Base-by-base conservation (phyloP, 176 grass and related monocot species). In the Carex kokanica region DNA sequence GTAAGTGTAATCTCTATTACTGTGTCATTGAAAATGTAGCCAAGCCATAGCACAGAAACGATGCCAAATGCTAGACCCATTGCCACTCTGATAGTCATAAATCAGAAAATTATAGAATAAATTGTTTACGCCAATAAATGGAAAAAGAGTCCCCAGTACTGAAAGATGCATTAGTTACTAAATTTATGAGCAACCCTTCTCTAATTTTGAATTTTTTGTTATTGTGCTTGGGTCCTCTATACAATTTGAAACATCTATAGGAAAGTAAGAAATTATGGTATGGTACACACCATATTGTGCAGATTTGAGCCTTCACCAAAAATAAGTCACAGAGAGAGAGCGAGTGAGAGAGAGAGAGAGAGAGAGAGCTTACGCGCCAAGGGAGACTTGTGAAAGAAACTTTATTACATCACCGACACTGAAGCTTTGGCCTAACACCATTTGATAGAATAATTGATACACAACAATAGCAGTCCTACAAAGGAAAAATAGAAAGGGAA, bases 391-490 rank as follows among this genome's bases (percentile, higher is more conserved):
- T 24, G 91, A 89, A 47, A 98, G 73, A 86, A 98, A 98, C 82
- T 95, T 88, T 89, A 98, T 93, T 74, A 95, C 81, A 25, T 92
- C 90, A 60, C 88, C 92, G 16, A 82, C 87, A 86, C 82, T 74
- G 72, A 98, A 98, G 20, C 57, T 98, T 84, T 2, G 85, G 59
- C 95, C 95, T 5, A 93, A 86, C 59, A 95, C 95, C 92, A 98
- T 95, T 62, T 86, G 62, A 69, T 95, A 98, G 86, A 98, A 98
- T 69, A 98, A 55, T 65, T 98, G 95, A 86, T 90, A 98, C 49
- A 95, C 92, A 81, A 98, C 95, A 85, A 98, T 98, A 84, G 95
- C 92, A 78, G 89, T 91, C 93, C 95, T 98, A 89, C 87, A 95
- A 72, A 88, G 17, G 51, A 31, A 32, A 78, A 56, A 49, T 16